Base-by-base conservation (phyloP, 2,329 filamentous ascomycete genomes). In the Nemania diffusa region DNA sequence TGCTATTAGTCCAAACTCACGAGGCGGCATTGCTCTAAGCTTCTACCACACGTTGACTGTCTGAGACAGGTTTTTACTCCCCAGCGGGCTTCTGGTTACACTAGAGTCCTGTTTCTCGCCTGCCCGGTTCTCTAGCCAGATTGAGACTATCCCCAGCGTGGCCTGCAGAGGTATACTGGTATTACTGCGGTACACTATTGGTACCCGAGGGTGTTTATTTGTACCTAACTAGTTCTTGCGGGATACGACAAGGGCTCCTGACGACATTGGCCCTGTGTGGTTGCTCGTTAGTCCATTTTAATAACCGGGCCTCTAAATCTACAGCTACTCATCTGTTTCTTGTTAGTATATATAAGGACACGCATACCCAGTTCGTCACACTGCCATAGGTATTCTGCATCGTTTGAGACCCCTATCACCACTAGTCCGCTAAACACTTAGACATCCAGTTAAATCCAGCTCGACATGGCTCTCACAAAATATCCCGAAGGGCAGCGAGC, bases 271-370 rank as follows among this genome's bases (percentile, higher is more conserved):
- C 65, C 72, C 70, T 72, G 64, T 69, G 66, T 65, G 64, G 68
- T 67, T 69, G 69, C 50, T 63, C 69, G 71, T 74, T 74, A 72
- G 70, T 71, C 69, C 76, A 74, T 76, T 75, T 74, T 75, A 74
- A 68, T 71, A 66, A 71, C 64, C 57, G 58, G 67, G 67, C 60
- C 70, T 44, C 52, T 71, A 57, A 34, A 61, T 58, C 53, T 65
- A 9, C 51, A 57, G 56, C 26, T 70, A 15, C 24, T 64, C 65
- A 70, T 61, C 65, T 60, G 29, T 53, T 69, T 58, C 32, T 67
- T 70, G 69, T 68, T 53, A 59, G 60, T 62, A 65, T 72, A 61
- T 64, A 73, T 74, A 73, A 72, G 70, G 71, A 72, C 51, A 68
- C 40, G 51, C 69, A 62, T 69, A 52, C 34, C 44, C 24, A 51